Evolutionary conservation across 768 basidiomycete species (phyloP).

Genomic region (Termitomyces sp.): DNA sequence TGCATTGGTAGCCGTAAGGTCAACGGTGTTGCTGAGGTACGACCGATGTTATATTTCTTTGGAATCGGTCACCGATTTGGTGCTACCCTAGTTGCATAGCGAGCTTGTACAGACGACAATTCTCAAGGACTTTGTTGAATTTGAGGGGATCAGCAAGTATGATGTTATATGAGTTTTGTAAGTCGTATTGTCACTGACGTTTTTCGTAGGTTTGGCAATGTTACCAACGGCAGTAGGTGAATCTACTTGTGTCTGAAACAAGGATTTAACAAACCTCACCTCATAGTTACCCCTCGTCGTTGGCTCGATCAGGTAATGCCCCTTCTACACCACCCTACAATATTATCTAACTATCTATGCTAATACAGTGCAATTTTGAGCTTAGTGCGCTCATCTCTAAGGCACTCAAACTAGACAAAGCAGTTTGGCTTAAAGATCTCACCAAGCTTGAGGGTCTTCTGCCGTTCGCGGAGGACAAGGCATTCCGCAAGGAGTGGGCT

Average conservation of each 20-base stretch:
- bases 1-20: conserved; percentile 71
- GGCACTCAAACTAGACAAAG: conserved; percentile 70
- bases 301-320: conserved; percentile 73
- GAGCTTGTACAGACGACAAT: conserved; percentile 83
- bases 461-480: conserved; percentile 62
- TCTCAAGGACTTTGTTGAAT: conserved; percentile 90
- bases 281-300: conserved; percentile 80
- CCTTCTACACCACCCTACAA: not conserved
- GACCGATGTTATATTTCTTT: not conserved
- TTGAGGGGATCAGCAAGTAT: conserved; percentile 79
- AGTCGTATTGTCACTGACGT: not conserved
- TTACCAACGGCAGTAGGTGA: conserved; percentile 87
- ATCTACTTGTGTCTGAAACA: not conserved
- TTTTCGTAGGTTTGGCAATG: conserved; percentile 63
- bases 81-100: conserved; percentile 55
- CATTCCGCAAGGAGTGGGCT: conserved; percentile 78
- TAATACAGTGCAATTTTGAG: conserved; percentile 75
- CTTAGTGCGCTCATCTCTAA: conserved; percentile 82
- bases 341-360: not conserved
- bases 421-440: conserved; percentile 83
- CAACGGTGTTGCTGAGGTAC: conserved; percentile 92
- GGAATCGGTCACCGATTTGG: not conserved
- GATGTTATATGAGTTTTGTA: conserved; percentile 20
- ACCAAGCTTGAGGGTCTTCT: conserved; percentile 74
- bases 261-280: not conserved